Evolutionary conservation across 2,329 filamentous ascomycete species (phyloP).

Genomic region (Pseudocercospora fuligena): DNA sequence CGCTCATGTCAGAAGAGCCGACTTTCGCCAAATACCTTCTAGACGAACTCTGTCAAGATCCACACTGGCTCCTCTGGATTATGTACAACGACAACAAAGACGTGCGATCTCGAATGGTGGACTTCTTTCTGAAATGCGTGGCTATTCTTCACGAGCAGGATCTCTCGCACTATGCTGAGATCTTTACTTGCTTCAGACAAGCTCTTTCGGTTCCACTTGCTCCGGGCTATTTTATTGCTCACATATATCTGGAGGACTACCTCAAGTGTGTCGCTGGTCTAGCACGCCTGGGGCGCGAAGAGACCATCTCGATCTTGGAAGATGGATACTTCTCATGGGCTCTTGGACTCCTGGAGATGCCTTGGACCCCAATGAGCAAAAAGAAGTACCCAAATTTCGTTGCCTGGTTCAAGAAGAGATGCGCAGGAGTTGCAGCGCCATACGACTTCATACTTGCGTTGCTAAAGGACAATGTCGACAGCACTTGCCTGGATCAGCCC

Average conservation of each 20-base stretch:
- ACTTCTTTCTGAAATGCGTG: slow-evolving; percentile 24
- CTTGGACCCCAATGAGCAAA: slow-evolving; percentile 9
- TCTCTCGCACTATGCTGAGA: slow-evolving; percentile 10
- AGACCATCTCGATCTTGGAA: slow-evolving; percentile 27
- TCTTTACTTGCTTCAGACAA: slow-evolving; percentile 19
- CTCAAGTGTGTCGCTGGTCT: slow-evolving; percentile 23
- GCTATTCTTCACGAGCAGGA: slow-evolving; percentile 22
- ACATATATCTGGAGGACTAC: slow-evolving; percentile 24
- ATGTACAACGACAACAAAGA: slow-evolving; percentile 18
- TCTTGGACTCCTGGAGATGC: slow-evolving; percentile 27
- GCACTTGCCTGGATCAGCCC: not conserved
- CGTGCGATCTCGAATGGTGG: slow-evolving; percentile 15
- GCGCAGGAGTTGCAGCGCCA: slow-evolving; percentile 20
- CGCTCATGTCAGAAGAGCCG: slow-evolving; percentile 17
- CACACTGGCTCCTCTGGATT: slow-evolving; percentile 21
- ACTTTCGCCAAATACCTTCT: slow-evolving; percentile 15
- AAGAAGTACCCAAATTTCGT: slow-evolving; percentile 16
- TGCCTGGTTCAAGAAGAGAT: slow-evolving; percentile 13
- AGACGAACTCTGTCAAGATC: slow-evolving; percentile 10
- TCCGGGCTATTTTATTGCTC: not conserved
- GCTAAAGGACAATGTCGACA: slow-evolving; percentile 15
- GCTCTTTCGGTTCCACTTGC: slow-evolving; percentile 22
- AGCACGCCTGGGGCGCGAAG: slow-evolving; percentile 21
- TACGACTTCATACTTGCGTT: slow-evolving; percentile 26
- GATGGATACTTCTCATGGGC: slow-evolving; percentile 28